phyloP scores from a whole-genome alignment of 2,329 filamentous ascomycete species.

The Colletotrichum sansevieriae region DNA sequence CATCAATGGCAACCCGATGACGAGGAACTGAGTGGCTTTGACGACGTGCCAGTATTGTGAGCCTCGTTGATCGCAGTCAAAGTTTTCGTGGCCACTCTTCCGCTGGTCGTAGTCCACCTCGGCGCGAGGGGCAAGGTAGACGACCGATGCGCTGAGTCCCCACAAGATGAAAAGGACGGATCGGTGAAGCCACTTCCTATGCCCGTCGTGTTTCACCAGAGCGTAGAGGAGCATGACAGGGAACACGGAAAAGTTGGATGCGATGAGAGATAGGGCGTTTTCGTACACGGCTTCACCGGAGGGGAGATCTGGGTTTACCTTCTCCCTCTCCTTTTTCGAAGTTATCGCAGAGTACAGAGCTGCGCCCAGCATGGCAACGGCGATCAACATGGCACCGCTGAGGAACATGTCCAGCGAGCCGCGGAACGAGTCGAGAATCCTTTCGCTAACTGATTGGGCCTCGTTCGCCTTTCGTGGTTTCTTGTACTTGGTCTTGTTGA shows the following conservation, averaged over 20 bases:
- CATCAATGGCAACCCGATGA: conserved; percentile 24
- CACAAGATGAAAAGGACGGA: conserved; percentile 30
- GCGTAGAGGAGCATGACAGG: conserved; percentile 40
- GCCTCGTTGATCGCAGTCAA: conserved; percentile 38
- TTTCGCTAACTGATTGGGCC: background rate
- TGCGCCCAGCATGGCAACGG: conserved; percentile 38
- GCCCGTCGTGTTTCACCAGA: conserved; percentile 34
- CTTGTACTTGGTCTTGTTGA: conserved; percentile 11
- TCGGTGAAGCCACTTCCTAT: conserved; percentile 39
- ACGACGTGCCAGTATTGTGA: conserved; percentile 39
- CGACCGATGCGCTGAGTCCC: conserved; percentile 31
- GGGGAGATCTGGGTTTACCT: conserved; percentile 29
- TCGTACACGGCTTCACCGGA: conserved; percentile 29
- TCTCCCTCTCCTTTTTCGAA: conserved; percentile 4
- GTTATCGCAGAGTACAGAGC: conserved; percentile 28
- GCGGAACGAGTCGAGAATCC: conserved; percentile 37
- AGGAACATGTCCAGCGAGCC: conserved; percentile 40
- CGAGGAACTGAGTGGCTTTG: conserved; percentile 35
- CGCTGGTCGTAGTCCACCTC: conserved; percentile 28
- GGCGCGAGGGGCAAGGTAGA: conserved; percentile 30
- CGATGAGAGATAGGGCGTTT: conserved; percentile 26
- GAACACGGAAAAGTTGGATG: conserved; percentile 38
- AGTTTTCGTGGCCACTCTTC: conserved; percentile 33
- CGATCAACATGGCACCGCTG: conserved; percentile 34
- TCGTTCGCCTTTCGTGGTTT: conserved; percentile 18